Evolutionary conservation across 352 stramenopile genomes (phyloP).

Genomic region (Pythium dissimile): DNA sequence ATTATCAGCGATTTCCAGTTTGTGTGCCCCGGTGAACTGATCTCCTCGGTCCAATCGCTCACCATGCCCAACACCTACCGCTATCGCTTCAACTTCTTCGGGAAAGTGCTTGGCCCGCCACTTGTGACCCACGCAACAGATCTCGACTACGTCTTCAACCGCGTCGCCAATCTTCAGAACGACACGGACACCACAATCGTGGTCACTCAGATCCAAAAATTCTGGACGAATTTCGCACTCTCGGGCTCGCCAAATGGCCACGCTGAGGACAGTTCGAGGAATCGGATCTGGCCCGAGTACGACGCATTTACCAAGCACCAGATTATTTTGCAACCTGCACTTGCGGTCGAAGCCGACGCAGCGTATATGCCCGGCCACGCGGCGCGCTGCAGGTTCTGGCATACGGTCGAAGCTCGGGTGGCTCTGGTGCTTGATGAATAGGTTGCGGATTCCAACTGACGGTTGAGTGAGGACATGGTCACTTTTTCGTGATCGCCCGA

Average conservation of each 20-base stretch:
- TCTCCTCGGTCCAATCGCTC: background rate
- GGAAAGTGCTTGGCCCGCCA: background rate
- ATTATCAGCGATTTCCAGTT: constrained; percentile 6
- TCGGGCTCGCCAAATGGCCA: constrained; percentile 4
- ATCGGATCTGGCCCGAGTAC: too few species aligned
- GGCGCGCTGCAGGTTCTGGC: too few species aligned
- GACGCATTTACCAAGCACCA: too few species aligned
- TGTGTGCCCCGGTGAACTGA: background rate
- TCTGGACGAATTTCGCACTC: constrained; percentile 17
- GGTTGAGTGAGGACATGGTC: too few species aligned
- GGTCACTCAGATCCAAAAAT: constrained; percentile 7
- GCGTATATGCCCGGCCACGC: too few species aligned
- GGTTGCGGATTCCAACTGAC: too few species aligned
- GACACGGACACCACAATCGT: background rate
- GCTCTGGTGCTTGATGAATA: too few species aligned
- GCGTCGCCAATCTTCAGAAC: constrained; percentile 1
- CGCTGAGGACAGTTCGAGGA: too few species aligned
- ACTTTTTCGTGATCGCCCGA: too few species aligned
- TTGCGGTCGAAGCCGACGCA: too few species aligned
- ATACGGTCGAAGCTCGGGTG: too few species aligned
- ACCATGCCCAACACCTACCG: constrained; percentile 5
- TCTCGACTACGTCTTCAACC: constrained; percentile 13
- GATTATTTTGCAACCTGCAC: too few species aligned
- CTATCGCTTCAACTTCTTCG: constrained; percentile 15
- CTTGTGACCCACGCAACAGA: constrained; percentile 10